A percentile compares a stretch with the other conserved stretches of the same genome.
phyloP scores from a whole-genome alignment of 768 basidiomycete species.

The Mycena filopes region DNA sequence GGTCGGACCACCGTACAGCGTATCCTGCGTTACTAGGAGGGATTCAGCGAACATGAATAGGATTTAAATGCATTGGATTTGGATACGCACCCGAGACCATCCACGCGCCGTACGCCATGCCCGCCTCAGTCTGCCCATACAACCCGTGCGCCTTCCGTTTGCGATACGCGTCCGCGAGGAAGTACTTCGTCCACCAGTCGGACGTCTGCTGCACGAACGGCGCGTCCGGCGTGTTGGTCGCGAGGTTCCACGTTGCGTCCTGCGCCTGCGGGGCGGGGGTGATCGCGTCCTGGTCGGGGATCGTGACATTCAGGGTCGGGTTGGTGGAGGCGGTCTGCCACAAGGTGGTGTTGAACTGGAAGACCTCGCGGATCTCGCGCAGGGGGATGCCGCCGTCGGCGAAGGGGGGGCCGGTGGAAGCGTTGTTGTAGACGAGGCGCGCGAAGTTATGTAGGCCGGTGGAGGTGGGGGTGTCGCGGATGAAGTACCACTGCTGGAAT shows the following conservation, averaged over 20 bases:
- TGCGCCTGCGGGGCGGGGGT: slow-evolving; percentile 21
- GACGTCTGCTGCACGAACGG: slow-evolving; percentile 24
- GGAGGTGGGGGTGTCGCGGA: slow-evolving; percentile 17
- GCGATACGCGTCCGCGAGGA: slow-evolving; percentile 12
- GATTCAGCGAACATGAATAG: background rate
- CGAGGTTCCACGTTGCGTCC: slow-evolving; percentile 24
- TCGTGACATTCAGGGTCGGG: slow-evolving; percentile 13
- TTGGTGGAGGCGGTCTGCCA: slow-evolving; percentile 24
- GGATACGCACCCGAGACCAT: slow-evolving; percentile 14
- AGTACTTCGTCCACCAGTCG: slow-evolving; percentile 28
- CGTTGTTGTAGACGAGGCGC: slow-evolving; percentile 19
- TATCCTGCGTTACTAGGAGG: slow-evolving; percentile 13
- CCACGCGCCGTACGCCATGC: slow-evolving; percentile 26
- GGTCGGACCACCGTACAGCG: slow-evolving; percentile 15
- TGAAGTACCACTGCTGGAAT: slow-evolving; percentile 26
- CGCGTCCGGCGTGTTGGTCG: slow-evolving; percentile 16
- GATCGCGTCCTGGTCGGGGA: slow-evolving; percentile 18
- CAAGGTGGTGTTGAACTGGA: slow-evolving; percentile 21
- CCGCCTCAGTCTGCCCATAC: slow-evolving; percentile 14
- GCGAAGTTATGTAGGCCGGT: slow-evolving; percentile 23
- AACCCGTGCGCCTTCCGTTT: slow-evolving; percentile 21
- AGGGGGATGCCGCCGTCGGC: slow-evolving; percentile 20
- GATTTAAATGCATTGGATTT: background rate
- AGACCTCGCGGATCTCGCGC: slow-evolving; percentile 20
- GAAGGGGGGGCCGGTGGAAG: slow-evolving; percentile 15